phyloP scores from a whole-genome alignment of 805 yeast genomes.

The Candida ulmi region DNA sequence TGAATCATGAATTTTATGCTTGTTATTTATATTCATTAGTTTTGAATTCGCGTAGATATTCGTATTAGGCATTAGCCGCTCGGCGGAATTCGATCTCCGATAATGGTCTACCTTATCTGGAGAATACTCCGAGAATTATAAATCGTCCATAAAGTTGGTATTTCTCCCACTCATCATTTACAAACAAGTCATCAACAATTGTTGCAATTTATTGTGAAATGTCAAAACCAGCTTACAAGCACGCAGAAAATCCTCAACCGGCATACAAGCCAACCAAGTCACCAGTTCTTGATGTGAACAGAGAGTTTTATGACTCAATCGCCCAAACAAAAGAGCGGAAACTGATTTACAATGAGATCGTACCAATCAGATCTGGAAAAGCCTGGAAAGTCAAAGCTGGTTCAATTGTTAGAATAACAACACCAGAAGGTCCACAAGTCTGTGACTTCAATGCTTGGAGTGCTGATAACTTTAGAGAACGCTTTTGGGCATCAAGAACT shows the following conservation, averaged over 20 bases:
- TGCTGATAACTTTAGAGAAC: slow-evolving; percentile 52
- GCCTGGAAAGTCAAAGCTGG: slow-evolving; percentile 63
- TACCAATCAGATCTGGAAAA: slow-evolving; percentile 52
- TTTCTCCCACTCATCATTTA: no score
- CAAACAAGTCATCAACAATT: no score
- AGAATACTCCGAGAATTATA: no score
- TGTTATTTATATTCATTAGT: no score
- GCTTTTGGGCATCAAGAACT: slow-evolving; percentile 67
- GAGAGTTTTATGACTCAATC: slow-evolving; percentile 38
- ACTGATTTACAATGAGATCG: slow-evolving; percentile 34
- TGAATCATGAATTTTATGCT: no score
- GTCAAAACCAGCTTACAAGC: slow-evolving; percentile 19
- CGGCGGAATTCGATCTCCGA: not conserved
- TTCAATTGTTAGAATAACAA: slow-evolving; percentile 50
- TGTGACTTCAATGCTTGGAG: slow-evolving; percentile 67
- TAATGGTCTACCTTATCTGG: no score
- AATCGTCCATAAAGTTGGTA: no score
- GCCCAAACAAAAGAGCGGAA: slow-evolving; percentile 37
- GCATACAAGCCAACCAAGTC: slow-evolving; percentile 55
- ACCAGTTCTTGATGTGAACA: slow-evolving; percentile 46
- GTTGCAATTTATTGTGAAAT: no score
- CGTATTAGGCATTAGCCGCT: no score
- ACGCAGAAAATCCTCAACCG: slow-evolving; percentile 36
- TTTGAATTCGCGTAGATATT: no score
- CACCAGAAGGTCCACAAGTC: slow-evolving; percentile 69